Evolutionary conservation across 495 filamentous ascomycete species (phyloP).

Genomic region (Articulospora tetracladia): DNA sequence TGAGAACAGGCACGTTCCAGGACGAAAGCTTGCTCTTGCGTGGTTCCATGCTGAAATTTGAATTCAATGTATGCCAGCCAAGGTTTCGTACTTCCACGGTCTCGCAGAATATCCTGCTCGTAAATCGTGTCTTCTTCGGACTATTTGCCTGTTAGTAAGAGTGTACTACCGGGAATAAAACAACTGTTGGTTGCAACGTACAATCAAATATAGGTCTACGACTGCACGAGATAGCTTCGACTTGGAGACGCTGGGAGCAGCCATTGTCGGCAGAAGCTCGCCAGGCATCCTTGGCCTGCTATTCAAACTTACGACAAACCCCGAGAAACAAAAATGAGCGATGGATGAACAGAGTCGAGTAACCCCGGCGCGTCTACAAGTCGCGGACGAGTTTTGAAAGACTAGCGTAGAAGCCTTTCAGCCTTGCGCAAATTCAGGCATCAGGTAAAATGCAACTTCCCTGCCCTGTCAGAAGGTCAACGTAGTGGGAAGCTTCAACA

Average conservation of each 20-base stretch:
- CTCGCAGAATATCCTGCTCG: conserved; percentile 90
- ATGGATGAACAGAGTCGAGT: neutral
- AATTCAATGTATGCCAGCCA: conserved; percentile 95
- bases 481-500: conserved; percentile 19
- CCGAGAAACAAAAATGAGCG: conserved; percentile 8
- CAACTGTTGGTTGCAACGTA: conserved; percentile 38
- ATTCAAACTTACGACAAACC: conserved; percentile 16
- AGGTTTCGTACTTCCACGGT: conserved; percentile 83
- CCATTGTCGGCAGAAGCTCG: conserved; percentile 29
- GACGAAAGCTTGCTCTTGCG: conserved; percentile 91
- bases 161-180: neutral
- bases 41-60: conserved; percentile 80
- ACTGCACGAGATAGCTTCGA: conserved; percentile 29
- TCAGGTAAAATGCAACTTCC: neutral
- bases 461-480: conserved; percentile 6
- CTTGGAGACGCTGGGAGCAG: conserved; percentile 24
- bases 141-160: conserved; percentile 27
- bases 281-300: conserved; percentile 26
- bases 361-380: conserved; percentile 15
- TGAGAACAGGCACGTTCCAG: conserved; percentile 89
- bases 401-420: neutral
- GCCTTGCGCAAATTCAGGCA: neutral
- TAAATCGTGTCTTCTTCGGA: conserved; percentile 88
- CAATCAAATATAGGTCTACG: conserved; percentile 73
- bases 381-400: conserved; percentile 22